Conservation (phyloP, 2,329 filamentous ascomycete species). For the Fusarium concolor region DNA sequence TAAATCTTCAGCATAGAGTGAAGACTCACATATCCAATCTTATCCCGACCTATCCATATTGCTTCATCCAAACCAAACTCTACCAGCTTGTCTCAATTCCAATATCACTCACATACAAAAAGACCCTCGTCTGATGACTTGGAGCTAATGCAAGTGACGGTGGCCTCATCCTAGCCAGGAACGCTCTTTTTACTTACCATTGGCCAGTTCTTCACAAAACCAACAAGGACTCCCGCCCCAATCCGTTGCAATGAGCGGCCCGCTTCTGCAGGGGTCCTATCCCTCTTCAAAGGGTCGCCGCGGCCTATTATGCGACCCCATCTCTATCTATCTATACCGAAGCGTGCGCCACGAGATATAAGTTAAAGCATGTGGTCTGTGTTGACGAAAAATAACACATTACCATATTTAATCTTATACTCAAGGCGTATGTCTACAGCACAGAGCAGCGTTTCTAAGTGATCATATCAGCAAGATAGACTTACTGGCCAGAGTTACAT, state of each 20-base stretch:
- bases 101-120: constrained; percentile 16
- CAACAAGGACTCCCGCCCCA: constrained; percentile 33
- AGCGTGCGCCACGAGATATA: constrained; percentile 26
- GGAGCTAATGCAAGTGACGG: constrained; percentile 46
- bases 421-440: background rate
- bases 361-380: background rate
- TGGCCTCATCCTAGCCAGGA: constrained; percentile 43
- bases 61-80: background rate
- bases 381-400: background rate
- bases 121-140: constrained; percentile 38
- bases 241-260: constrained; percentile 42
- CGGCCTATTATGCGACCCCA: constrained; percentile 42
- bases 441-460: background rate
- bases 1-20: background rate
- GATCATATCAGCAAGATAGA: background rate
- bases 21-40: background rate
- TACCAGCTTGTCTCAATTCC: background rate
- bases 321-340: constrained; percentile 21
- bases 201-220: constrained; percentile 38
- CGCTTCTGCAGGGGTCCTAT: constrained; percentile 44
- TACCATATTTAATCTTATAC: background rate
- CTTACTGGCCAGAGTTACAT: constrained; percentile 36
- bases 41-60: background rate
- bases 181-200: constrained; percentile 29
- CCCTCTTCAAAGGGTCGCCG: constrained; percentile 32